These are phyloP conservation scores for Dispira simplex DNA, from an alignment of 192 early-diverging fungal species.

Conservation along the genomic window DNA sequence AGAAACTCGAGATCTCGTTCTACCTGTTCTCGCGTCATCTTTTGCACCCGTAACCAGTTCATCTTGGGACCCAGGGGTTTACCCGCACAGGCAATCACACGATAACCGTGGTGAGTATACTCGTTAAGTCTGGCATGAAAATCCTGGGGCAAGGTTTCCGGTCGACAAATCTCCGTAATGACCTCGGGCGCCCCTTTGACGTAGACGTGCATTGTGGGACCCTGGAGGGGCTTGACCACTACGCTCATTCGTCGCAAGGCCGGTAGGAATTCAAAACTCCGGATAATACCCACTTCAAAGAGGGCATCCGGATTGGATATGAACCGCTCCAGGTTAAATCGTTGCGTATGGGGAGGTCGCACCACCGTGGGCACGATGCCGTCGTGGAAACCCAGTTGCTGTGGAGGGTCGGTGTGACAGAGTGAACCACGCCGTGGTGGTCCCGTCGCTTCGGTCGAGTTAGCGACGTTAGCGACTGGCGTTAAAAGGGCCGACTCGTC, in stretches of 20 bases:
- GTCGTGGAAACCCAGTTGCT: slow-evolving; percentile 10
- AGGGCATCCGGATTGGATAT: slow-evolving; percentile 18
- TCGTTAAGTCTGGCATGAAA: slow-evolving; percentile 63
- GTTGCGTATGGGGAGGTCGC: slow-evolving; percentile 57
- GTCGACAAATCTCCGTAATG: slow-evolving; percentile 72
- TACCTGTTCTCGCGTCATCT: slow-evolving; percentile 59
- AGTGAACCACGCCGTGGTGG: background rate
- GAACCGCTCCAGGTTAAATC: slow-evolving; percentile 38
- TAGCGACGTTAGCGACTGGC: background rate
- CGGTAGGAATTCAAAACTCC: slow-evolving; percentile 89
- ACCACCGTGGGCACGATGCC: slow-evolving; percentile 68
- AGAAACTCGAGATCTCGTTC: slow-evolving; percentile 78
- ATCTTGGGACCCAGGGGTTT: slow-evolving; percentile 41
- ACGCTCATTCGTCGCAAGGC: slow-evolving; percentile 84
- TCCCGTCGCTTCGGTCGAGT: background rate
- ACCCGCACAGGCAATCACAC: slow-evolving; percentile 87
- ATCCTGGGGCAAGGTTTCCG: slow-evolving; percentile 70
- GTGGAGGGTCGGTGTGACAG: background rate
- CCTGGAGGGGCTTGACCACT: slow-evolving; percentile 49
- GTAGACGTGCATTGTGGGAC: slow-evolving; percentile 57
- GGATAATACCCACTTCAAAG: slow-evolving; percentile 64
- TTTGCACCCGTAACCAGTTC: slow-evolving; percentile 59
- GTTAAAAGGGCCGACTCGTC: slow-evolving; percentile 13
- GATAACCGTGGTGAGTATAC: slow-evolving; percentile 93
- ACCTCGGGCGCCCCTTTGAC: slow-evolving; percentile 98